Conservation (phyloP, 140 eudicot species). For the Ambrosia hybrid region DNA sequence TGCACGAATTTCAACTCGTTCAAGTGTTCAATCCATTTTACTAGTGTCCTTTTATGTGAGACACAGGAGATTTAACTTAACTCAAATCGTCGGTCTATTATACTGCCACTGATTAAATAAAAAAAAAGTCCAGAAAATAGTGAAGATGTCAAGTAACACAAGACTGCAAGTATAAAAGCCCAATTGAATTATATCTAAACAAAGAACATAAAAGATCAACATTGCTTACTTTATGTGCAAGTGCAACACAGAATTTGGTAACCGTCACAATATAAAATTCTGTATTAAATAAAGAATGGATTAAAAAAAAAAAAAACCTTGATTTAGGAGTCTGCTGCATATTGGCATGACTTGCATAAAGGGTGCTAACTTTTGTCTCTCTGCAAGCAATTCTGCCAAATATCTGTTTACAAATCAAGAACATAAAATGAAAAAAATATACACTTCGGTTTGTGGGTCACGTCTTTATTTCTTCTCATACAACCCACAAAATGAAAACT, state of each 20-base stretch:
- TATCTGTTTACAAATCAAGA: constrained; percentile 45
- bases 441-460: not conserved
- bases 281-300: constrained; percentile 8
- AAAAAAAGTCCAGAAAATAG: not conserved
- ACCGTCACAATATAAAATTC: not conserved
- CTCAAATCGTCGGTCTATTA: not conserved
- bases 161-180: not conserved
- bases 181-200: not conserved
- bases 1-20: not conserved
- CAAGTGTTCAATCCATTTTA: not conserved
- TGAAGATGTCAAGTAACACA: not conserved
- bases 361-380: constrained; percentile 76
- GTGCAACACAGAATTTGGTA: not conserved
- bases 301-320: constrained; percentile 45
- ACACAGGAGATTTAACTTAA: not conserved
- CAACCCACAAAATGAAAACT: constrained; percentile 4
- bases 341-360: constrained; percentile 73
- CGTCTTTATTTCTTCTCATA: constrained; percentile 4
- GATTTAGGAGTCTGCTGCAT: constrained; percentile 75
- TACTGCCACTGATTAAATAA: not conserved
- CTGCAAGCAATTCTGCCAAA: constrained; percentile 75
- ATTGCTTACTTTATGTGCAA: not conserved
- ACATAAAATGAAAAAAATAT: not conserved
- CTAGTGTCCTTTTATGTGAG: not conserved
- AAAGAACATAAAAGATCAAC: no score